Percentiles rank a stretch among this genome's conserved stretches.
Evolutionary conservation across 1,139 yeast genomes (phyloP).

Genomic region (Zhuliangozyma parablackwelliae): DNA sequence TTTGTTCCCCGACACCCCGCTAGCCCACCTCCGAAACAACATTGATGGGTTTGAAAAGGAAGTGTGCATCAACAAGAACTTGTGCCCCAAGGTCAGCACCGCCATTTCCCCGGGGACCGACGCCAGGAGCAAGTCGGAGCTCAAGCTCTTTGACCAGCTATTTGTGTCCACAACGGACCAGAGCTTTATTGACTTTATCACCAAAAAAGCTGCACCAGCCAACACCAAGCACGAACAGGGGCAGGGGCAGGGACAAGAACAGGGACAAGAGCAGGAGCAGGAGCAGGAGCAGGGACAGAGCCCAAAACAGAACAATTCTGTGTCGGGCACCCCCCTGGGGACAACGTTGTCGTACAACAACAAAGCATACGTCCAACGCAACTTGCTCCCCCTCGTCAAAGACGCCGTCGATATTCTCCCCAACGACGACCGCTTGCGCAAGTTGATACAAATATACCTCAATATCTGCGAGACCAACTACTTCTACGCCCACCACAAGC

Average conservation of each 20-base stretch:
- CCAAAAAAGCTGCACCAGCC: conserved; percentile 6
- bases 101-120: conserved; percentile 4
- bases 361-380: conserved; percentile 4
- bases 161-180: conserved; percentile 16
- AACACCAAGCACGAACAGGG: background rate
- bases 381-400: conserved; percentile 5
- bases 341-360: conserved; percentile 5
- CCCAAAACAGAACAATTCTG: no score
- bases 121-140: conserved; percentile 1
- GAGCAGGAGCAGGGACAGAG: no score
- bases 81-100: conserved; percentile 3
- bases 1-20: conserved; percentile 9
- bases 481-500: conserved; percentile 14
- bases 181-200: conserved; percentile 16
- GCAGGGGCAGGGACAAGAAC: no score
- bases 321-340: conserved; percentile 1
- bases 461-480: conserved; percentile 17
- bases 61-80: conserved; percentile 7
- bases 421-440: conserved; percentile 8
- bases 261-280: no score
- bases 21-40: conserved; percentile 11
- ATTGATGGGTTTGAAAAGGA: conserved; percentile 13
- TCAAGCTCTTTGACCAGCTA: conserved; percentile 7
- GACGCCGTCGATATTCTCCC: conserved; percentile 12
- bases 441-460: conserved; percentile 11